Percentiles rank a stretch among this genome's conserved stretches.
Evolutionary conservation across 2,329 filamentous ascomycete genomes (phyloP).

Genomic region (Alternaria hordeiaustralica): DNA sequence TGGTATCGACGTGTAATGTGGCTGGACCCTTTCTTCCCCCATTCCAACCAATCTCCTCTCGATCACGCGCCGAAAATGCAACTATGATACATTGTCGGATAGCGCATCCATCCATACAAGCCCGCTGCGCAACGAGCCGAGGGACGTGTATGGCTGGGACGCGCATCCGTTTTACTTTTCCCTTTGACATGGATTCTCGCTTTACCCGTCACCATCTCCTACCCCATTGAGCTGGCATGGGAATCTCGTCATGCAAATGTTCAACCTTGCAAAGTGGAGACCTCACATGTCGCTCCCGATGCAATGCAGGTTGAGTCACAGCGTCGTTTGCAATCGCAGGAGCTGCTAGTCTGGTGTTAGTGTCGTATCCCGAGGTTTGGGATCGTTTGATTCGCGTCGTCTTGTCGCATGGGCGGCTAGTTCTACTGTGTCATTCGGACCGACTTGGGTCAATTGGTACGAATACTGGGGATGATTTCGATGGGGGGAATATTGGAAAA

Average conservation of each 20-base stretch:
- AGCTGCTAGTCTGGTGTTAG: background rate
- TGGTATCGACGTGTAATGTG: conserved; percentile 8
- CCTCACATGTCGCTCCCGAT: background rate
- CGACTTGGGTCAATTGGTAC: background rate
- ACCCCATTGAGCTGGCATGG: background rate
- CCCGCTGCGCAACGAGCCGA: background rate
- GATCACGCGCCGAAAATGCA: background rate
- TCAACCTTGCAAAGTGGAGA: background rate
- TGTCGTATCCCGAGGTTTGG: background rate
- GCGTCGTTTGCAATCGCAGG: background rate
- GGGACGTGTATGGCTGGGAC: conserved; percentile 1
- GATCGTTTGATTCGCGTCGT: background rate
- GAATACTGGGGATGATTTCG: background rate
- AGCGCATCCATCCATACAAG: conserved; percentile 3
- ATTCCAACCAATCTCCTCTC: background rate
- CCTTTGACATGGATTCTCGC: background rate
- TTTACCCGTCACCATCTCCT: background rate
- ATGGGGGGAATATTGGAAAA: background rate
- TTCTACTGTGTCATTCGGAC: background rate
- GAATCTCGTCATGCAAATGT: background rate
- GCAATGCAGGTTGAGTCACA: conserved; percentile 1
- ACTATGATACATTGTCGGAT: background rate
- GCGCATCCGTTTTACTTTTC: background rate
- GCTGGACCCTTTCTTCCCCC: conserved; percentile 1
- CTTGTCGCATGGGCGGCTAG: background rate